phyloP scores from a whole-genome alignment of 2,329 filamentous ascomycete genomes.

The Chaetomiaceae sp. region DNA sequence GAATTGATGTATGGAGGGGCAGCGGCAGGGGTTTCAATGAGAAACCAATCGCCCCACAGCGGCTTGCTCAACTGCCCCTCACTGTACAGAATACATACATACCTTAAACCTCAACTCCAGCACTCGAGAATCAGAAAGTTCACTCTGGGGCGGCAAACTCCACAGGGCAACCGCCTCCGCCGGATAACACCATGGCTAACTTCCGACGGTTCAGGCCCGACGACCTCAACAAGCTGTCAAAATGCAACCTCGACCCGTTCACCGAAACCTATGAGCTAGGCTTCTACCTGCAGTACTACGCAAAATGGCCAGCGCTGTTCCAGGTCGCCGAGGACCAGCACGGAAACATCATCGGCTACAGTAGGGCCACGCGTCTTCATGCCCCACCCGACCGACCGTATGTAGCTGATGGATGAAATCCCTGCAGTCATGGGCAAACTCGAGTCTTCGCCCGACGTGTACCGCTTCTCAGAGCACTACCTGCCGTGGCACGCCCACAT shows the following conservation, averaged over 20 bases:
- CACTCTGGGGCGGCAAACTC: too few relatives aligned
- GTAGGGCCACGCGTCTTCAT: slow-evolving; percentile 43
- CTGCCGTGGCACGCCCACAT: slow-evolving; percentile 99
- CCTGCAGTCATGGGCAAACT: slow-evolving; percentile 91
- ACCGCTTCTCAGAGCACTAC: slow-evolving; percentile 77
- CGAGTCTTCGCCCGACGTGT: slow-evolving; percentile 74
- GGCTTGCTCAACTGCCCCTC: too few relatives aligned
- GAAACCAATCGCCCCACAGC: too few relatives aligned
- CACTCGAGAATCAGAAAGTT: too few relatives aligned
- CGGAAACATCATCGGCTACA: slow-evolving; percentile 92
- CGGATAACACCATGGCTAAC: slow-evolving; percentile 70
- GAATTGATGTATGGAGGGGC: too few relatives aligned
- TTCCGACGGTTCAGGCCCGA: slow-evolving; percentile 79
- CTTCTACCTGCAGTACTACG: slow-evolving; percentile 95
- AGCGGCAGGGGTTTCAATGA: too few relatives aligned
- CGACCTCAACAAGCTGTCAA: slow-evolving; percentile 85
- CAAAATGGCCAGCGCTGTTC: slow-evolving; percentile 93
- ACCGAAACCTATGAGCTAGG: slow-evolving; percentile 97
- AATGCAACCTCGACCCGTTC: slow-evolving; percentile 90
- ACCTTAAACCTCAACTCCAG: too few relatives aligned
- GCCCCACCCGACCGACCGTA: not conserved
- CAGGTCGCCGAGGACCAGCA: slow-evolving; percentile 81
- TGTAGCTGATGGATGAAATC: not conserved
- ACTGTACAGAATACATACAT: too few relatives aligned
- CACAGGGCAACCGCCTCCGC: too few relatives aligned